These are phyloP conservation scores for Colletotrichum magnum DNA, from an alignment of 2,329 filamentous ascomycete species.

Conservation along the genomic window DNA sequence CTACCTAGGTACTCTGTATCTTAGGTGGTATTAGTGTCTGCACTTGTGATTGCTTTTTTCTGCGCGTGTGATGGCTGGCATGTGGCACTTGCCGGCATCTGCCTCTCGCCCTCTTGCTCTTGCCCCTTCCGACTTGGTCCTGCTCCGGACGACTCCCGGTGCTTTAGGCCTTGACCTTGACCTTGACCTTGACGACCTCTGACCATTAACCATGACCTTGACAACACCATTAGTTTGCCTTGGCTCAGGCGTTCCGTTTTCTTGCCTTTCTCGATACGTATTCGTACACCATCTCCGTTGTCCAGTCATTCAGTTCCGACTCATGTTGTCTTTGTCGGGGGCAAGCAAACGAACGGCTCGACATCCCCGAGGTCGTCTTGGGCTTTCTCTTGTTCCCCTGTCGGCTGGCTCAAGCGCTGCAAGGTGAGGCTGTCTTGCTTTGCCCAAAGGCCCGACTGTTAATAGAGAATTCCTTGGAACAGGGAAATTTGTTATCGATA, in stretches of 20 bases:
- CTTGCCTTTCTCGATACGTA: not conserved
- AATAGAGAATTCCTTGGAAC: constrained; percentile 27
- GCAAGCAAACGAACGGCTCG: constrained; percentile 9
- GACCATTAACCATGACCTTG: not conserved
- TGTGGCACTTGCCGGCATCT: constrained; percentile 12
- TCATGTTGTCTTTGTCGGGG: constrained; percentile 10
- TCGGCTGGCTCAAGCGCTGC: constrained; percentile 15
- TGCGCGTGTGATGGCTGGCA: not conserved
- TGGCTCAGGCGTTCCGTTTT: not conserved
- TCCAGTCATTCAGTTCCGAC: not conserved
- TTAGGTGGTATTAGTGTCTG: not conserved
- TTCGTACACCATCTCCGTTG: too few species aligned
- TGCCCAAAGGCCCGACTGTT: constrained; percentile 30
- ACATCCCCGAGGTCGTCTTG: constrained; percentile 11
- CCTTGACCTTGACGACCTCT: constrained; percentile 8
- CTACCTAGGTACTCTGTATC: too few species aligned
- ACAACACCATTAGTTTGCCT: not conserved
- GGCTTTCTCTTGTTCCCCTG: constrained; percentile 20
- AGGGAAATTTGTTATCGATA: constrained; percentile 25
- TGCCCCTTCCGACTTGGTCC: constrained; percentile 3
- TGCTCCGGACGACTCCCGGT: constrained; percentile 16
- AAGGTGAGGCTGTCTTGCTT: constrained; percentile 25
- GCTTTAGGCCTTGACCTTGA: constrained; percentile 4
- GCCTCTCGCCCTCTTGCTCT: not conserved
- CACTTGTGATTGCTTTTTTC: not conserved